Base-by-base conservation (phyloP, 1,284 basidiomycete species). In the Cryptococcus maquisensis region DNA sequence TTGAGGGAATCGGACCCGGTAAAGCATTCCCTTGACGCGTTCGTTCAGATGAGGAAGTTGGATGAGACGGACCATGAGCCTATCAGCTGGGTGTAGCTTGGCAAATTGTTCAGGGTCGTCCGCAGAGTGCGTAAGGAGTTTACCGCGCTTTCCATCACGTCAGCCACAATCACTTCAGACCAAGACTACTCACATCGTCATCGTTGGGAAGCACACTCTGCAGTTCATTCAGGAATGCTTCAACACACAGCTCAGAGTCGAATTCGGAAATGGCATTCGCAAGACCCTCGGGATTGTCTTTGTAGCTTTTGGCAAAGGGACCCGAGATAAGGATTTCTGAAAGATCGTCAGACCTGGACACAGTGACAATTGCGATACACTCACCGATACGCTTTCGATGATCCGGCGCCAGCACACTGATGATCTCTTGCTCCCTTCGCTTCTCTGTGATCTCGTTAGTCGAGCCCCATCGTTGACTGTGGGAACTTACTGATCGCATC, bases 61-160 rank as follows among this genome's bases (percentile, higher is more conserved):
- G 71, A 98, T 96, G 41, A 98, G 81, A 64, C 96, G 88, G 38
- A 98, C 93, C 85, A 99, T 94, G 42, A 99, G 82, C 23, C 96
- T 85, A 77, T 99, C 95, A 8, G 96, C 89, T 3, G 90, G 87
- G 77, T 98, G 95, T 28, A 99, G 80, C 44, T 85, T 83, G 39
- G 85, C 85, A 18, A 99, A 82, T 68, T 97, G 93, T 65, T 88
- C 88, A n/a, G 86, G 83, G 54, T 87, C 86, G 50, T 72, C 71
- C 16, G 71, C 68, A n/a, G 63, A 64, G 73, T 98, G 95, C 1
- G 91, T 84, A 67, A 92, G 91, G 45, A 96, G 83, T 76, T 95
- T 91, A 43, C 91, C 91, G 56, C 92, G 84, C 86, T 91, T 32
- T 47, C 42, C 42, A 56, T 35, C 49, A 47, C 41, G 42, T 56